A percentile compares a stretch with the other conserved stretches of the same genome.
phyloP scores from a whole-genome alignment of 2,329 filamentous ascomycete species.

The Fusarium fracticaudum region DNA sequence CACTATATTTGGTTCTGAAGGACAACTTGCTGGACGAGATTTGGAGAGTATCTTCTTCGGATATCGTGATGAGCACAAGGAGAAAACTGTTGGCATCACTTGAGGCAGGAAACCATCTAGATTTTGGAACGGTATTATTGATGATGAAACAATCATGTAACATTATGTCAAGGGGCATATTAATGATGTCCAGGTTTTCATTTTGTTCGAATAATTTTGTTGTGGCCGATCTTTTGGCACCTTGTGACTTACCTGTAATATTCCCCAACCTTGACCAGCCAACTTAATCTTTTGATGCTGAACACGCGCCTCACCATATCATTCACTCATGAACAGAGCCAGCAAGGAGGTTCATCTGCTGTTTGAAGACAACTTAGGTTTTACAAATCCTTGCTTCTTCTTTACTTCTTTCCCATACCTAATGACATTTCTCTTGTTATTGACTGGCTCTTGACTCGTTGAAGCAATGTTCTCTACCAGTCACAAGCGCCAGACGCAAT shows the following conservation, averaged over 20 bases:
- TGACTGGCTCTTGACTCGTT: neutral
- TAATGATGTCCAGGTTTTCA: neutral
- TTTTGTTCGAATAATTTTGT: too few relatives aligned
- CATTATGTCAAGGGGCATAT: neutral
- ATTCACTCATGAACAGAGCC: neutral
- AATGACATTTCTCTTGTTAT: neutral
- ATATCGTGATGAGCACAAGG: neutral
- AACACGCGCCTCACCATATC: neutral
- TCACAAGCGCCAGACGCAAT: neutral
- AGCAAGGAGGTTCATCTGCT: neutral
- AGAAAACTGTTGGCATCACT: neutral
- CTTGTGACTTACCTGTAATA: too few relatives aligned
- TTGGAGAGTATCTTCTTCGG: neutral
- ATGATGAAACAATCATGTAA: neutral
- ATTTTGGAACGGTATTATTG: neutral
- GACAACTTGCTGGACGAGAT: too few relatives aligned
- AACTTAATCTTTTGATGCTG: too few relatives aligned
- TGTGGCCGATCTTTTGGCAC: too few relatives aligned
- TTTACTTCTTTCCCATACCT: neutral
- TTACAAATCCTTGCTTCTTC: neutral
- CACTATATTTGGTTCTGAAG: conserved; percentile 13
- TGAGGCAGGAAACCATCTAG: neutral
- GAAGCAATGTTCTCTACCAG: neutral
- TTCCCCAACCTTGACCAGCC: too few relatives aligned
- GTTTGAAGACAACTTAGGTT: neutral